Evolutionary conservation across 2,329 filamentous ascomycete genomes (phyloP).

Genomic region (Trichoderma sp.): DNA sequence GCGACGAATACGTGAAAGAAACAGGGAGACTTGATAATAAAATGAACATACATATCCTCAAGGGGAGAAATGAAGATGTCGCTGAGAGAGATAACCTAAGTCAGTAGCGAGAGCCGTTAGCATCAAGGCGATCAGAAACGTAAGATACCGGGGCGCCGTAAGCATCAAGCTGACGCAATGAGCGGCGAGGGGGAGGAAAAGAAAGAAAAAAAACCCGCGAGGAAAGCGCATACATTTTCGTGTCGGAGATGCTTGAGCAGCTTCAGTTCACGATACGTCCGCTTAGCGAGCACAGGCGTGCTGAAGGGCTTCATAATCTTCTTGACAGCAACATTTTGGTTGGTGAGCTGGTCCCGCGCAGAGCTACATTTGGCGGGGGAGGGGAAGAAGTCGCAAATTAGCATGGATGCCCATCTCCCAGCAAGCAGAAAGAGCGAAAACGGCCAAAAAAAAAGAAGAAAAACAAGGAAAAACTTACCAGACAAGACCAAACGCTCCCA

Average conservation of each 20-base stretch:
- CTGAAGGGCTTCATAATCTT: conserved; percentile 99
- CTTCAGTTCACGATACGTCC: conserved; percentile 97
- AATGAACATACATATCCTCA: conserved; percentile 82
- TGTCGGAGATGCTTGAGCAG: conserved; percentile 94
- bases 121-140: background rate
- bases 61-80: conserved; percentile 99
- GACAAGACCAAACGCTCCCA: conserved; percentile 98
- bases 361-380: conserved; percentile 62
- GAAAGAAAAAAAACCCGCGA: background rate
- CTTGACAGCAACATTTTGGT: conserved; percentile 96
- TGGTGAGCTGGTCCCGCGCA: conserved; percentile 95
- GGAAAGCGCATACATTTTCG: conserved; percentile 73
- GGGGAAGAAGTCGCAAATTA: conserved; percentile 15
- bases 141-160: conserved; percentile 24
- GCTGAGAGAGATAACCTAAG: conserved; percentile 91
- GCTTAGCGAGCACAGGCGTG: conserved; percentile 96
- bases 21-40: background rate
- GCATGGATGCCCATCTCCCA: background rate
- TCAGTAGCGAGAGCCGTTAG: conserved; percentile 16
- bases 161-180: conserved; percentile 4
- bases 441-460: background rate
- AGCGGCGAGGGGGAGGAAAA: background rate
- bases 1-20: background rate
- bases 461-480: conserved; percentile 68
- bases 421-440: background rate